Conservation (phyloP, 1,139 yeast species). For the Blastobotrys buckinghamii region DNA sequence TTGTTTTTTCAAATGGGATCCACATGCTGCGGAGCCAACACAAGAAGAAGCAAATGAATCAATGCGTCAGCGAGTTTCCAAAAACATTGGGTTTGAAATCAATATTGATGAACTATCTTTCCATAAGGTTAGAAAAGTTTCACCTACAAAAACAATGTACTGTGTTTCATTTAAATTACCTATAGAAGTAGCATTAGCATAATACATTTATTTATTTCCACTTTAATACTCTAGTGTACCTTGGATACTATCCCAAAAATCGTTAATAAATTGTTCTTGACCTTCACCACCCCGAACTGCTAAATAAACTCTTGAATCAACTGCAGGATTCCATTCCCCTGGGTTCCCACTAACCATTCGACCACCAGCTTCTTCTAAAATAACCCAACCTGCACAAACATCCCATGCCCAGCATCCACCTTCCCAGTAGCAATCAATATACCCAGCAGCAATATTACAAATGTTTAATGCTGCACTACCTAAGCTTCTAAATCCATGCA, state of each 20-base stretch:
- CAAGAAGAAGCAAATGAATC: slow-evolving; percentile 58
- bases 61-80: slow-evolving; percentile 54
- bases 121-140: slow-evolving; percentile 86
- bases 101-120: slow-evolving; percentile 45
- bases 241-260: slow-evolving; percentile 44
- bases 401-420: slow-evolving; percentile 64
- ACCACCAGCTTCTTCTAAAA: slow-evolving; percentile 54
- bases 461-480: slow-evolving; percentile 60
- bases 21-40: slow-evolving; percentile 64
- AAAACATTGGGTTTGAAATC: slow-evolving; percentile 46
- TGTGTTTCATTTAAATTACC: slow-evolving; percentile 82
- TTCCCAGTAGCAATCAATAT: slow-evolving; percentile 55
- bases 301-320: slow-evolving; percentile 47
- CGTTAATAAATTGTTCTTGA: slow-evolving; percentile 42
- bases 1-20: slow-evolving; percentile 83
- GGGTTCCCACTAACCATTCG: slow-evolving; percentile 46
- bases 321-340: slow-evolving; percentile 42
- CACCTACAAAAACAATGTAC: slow-evolving; percentile 96
- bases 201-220: too few species aligned
- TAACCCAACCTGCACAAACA: slow-evolving; percentile 61
- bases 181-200: slow-evolving; percentile 53
- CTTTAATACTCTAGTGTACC: slow-evolving; percentile 34
- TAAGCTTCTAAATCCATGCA: slow-evolving; percentile 52
- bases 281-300: slow-evolving; percentile 50
- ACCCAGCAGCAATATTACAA: slow-evolving; percentile 51